Evolutionary conservation across 164 flowering plant genomes (phyloP), one percentile per base, ranked within the genome.

Genomic region (Litsea cubeba): DNA sequence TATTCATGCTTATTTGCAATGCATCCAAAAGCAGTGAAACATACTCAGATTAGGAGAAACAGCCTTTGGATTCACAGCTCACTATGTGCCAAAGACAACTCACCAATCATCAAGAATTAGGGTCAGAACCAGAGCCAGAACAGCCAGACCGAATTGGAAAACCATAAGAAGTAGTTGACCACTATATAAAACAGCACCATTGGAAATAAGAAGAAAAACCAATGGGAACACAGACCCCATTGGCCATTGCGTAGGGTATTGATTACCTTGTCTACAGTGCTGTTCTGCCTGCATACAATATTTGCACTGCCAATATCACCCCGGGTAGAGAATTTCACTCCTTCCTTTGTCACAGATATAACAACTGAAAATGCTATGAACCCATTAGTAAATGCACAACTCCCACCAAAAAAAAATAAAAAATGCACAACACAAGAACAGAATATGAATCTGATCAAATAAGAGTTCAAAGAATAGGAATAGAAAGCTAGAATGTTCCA

Each of bases 231-330:
- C 20, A 54, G n/a, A 12, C 20, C 60, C 17, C n/a, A 54, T 14
- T 0, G 20, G n/a, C 17, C n/a, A 54, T 14, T 0, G 20, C n/a
- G 3, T 5, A 15, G 5, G 17, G 60, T 54, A 54, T 17, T 32
- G 10, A 28, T 8, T 24, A 76, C 78, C 78, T 76, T 76, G 57
- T 76, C 78, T 11, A 78, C 81, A 1, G 81, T 51, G 28, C 68
- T 78, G 64, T 78, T 78, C 62, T 78, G 81, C 69, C 77, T 71
- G 65, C 78, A 78, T 17, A 78, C 81, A 12, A 78, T 62, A 71
- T 78, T 78, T 60, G 81, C 81, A 75, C 75, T 71, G 12, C 81
- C 81, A 68, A 78, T 78, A 32, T 78, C 81, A 75, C 81, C 81
- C 62, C 72, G 54, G 1, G 81, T 75, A 17, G 77, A 75, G 65